Evolutionary conservation across 2,329 filamentous ascomycete genomes (phyloP).

Genomic region (Colletotrichum acutatum): DNA sequence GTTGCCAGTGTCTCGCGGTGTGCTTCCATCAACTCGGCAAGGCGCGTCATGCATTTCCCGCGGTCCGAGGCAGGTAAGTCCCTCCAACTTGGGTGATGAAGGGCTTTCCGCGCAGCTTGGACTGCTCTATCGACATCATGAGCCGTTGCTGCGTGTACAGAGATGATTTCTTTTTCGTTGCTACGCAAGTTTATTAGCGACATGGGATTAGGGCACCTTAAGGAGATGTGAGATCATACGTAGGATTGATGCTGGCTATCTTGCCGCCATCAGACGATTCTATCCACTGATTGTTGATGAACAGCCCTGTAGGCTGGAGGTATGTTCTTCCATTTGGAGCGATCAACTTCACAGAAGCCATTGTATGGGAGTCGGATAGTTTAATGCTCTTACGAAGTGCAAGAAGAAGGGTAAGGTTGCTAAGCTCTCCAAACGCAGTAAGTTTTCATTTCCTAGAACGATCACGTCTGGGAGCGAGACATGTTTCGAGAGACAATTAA

Average conservation of each 20-base stretch:
- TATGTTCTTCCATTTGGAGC: conserved; percentile 82
- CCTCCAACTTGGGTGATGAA: conserved; percentile 75
- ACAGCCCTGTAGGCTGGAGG: conserved; percentile 79
- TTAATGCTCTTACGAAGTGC: not conserved
- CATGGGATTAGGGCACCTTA: too few species aligned
- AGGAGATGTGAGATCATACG: conserved; percentile 55
- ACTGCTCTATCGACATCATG: conserved; percentile 79
- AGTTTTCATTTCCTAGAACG: not conserved
- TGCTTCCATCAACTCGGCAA: conserved; percentile 75
- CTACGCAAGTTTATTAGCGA: conserved; percentile 39
- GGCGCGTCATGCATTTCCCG: conserved; percentile 74
- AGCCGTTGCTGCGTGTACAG: conserved; percentile 74
- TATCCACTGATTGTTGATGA: conserved; percentile 86
- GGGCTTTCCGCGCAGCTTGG: conserved; percentile 74
- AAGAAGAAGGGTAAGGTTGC: not conserved
- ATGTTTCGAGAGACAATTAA: not conserved
- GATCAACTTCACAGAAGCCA: conserved; percentile 46
- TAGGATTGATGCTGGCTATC: conserved; percentile 75
- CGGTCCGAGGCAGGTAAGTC: conserved; percentile 75
- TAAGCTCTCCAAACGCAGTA: not conserved
- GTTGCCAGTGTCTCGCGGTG: conserved; percentile 63
- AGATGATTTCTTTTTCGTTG: conserved; percentile 73
- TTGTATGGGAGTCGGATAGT: not conserved
- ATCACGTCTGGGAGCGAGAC: not conserved
- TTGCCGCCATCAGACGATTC: conserved; percentile 72